phyloP scores from a whole-genome alignment of 225 moss, liverwort and hornwort genomes.

The Climacium dendroides region DNA sequence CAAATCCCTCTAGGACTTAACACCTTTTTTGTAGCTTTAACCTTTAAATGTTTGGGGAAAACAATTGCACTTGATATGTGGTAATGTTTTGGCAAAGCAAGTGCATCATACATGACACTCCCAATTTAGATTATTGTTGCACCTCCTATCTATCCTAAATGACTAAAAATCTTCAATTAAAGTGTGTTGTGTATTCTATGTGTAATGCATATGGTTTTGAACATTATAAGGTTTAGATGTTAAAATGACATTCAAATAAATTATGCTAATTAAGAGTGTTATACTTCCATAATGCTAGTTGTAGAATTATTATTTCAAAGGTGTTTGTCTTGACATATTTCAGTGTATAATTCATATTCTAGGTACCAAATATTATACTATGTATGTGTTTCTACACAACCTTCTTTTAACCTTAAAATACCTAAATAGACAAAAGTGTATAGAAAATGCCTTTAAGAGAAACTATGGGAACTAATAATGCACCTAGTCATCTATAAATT shows the following conservation, averaged over 20 bases:
- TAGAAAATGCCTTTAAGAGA: not conserved
- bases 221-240: not conserved
- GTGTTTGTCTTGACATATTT: not conserved
- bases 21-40: not conserved
- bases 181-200: accelerated
- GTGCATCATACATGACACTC: not conserved
- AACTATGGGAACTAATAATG: not conserved
- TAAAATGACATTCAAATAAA: not conserved
- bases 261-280: not conserved
- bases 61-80: accelerated
- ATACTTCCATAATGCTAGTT: not conserved
- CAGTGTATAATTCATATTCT: not conserved
- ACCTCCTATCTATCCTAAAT: not conserved
- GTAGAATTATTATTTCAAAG: not conserved
- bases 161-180: not conserved
- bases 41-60: accelerated
- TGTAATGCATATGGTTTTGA: accelerated
- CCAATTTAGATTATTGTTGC: not conserved
- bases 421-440: accelerated
- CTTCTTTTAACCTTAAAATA: accelerated
- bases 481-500: not conserved
- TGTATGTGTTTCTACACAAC: not conserved
- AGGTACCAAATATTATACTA: accelerated
- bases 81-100: not conserved
- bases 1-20: accelerated